phyloP scores from a whole-genome alignment of 768 basidiomycete genomes.

The Austroboletus eburneus region DNA sequence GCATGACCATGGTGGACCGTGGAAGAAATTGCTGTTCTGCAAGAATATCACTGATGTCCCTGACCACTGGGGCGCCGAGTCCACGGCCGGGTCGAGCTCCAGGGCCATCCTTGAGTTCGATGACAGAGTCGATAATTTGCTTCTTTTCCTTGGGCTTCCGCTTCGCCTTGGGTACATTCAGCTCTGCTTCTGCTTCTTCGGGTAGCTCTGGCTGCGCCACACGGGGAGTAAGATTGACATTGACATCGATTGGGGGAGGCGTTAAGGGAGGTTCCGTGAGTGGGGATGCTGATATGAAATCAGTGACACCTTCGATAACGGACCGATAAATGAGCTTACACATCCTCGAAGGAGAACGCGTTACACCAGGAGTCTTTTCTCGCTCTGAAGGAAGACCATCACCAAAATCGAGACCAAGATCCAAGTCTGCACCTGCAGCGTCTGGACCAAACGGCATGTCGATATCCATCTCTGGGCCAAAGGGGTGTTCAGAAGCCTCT shows the following conservation, averaged over 20 bases:
- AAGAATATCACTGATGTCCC: constrained; percentile 65
- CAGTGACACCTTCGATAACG: constrained; percentile 3
- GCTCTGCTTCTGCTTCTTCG: constrained; percentile 33
- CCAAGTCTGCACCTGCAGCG: constrained; percentile 53
- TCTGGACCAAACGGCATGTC: constrained; percentile 50
- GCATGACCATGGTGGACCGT: constrained; percentile 78
- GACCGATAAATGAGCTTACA: constrained; percentile 41
- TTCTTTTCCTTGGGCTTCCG: constrained; percentile 71
- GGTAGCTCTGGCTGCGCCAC: constrained; percentile 40
- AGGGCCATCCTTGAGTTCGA: constrained; percentile 70
- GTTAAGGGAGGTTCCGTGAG: constrained; percentile 72
- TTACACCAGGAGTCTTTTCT: constrained; percentile 55
- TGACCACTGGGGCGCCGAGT: constrained; percentile 49
- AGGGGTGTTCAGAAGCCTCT: constrained; percentile 63
- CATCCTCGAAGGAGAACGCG: constrained; percentile 60
- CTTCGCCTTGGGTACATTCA: constrained; percentile 36
- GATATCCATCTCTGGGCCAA: constrained; percentile 49
- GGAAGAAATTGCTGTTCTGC: constrained; percentile 84
- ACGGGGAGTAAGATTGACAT: constrained; percentile 45
- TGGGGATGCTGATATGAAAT: constrained; percentile 56
- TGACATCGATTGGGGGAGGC: constrained; percentile 67
- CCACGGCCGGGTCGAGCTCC: constrained; percentile 53
- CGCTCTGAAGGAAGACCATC: constrained; percentile 46
- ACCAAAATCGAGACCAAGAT: constrained; percentile 69
- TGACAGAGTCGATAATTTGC: constrained; percentile 87